Evolutionary conservation across 2,329 filamentous ascomycete species (phyloP).

Genomic region (Aspergillus nomiae): DNA sequence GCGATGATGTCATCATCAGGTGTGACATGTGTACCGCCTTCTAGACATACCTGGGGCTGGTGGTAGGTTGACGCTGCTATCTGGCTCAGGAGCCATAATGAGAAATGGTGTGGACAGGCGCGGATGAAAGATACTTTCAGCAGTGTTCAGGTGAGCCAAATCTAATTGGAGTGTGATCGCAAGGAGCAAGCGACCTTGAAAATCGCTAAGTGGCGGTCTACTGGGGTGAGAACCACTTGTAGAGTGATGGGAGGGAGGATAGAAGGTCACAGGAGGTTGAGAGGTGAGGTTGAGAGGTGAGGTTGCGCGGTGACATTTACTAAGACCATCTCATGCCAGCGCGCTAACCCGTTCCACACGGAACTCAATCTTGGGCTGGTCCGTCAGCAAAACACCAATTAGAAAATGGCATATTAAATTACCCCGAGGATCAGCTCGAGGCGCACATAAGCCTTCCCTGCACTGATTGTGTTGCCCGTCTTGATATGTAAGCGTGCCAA

Average conservation of each 20-base stretch:
- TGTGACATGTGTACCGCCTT: background rate
- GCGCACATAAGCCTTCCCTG: conserved; percentile 16
- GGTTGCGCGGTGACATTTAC: conserved; percentile 39
- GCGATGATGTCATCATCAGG: background rate
- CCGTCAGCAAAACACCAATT: conserved; percentile 8
- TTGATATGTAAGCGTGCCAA: conserved; percentile 23
- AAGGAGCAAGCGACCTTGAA: conserved; percentile 18
- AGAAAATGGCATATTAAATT: conserved; percentile 1
- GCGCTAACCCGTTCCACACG: conserved; percentile 28
- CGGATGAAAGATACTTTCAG: background rate
- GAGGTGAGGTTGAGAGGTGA: conserved; percentile 36
- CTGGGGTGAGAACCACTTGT: conserved; percentile 9
- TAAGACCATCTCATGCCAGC: conserved; percentile 24
- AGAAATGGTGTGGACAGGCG: background rate
- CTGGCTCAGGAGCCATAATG: conserved; percentile 30
- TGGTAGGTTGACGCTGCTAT: conserved; percentile 14
- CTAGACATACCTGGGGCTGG: conserved; percentile 28
- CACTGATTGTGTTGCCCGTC: conserved; percentile 2
- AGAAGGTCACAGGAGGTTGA: conserved; percentile 19
- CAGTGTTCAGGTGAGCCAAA: conserved; percentile 7
- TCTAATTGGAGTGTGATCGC: conserved; percentile 14
- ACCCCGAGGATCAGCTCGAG: conserved; percentile 13
- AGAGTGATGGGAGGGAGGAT: conserved; percentile 14
- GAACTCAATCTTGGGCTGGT: conserved; percentile 24
- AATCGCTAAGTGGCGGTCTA: conserved; percentile 9